Evolutionary conservation across 345 rosid genomes (phyloP), one percentile per base, ranked within the genome.

Genomic region (Populus deltoides): DNA sequence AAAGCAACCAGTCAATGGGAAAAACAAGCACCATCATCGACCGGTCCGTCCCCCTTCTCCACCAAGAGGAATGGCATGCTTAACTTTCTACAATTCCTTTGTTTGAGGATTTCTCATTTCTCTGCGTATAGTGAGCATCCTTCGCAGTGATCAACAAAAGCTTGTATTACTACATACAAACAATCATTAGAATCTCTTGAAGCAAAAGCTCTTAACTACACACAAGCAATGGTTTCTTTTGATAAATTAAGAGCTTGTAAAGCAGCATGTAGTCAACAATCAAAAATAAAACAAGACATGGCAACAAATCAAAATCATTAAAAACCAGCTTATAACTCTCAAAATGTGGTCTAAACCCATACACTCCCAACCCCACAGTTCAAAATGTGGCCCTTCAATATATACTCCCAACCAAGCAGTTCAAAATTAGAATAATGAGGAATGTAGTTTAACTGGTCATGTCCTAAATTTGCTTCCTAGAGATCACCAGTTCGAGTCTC

Each of bases 1-100:
- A 66, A 15, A 16, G 25, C 22, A 15, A 35, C 38, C 11, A 66
- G 49, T 43, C 17, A 51, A 17, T 25, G 43, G 72, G 38, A 74
- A 41, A 36, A 35, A 78, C 41, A 49, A 13, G 7, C 3, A 63
- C 83, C 80, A 84, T 63, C 75, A 84, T 70, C 75, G 68, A 39
- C 75, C 77, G 36, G 2, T 83, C 89, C 83, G 2, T 83, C 89
- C 83, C 89, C 79, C 87, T 83, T 69, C 78, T 92, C 91, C 92
- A 90, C 89, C 90, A 86, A 29, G 86, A 79, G 68, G 86, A 8
- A 6, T 29, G 57, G 15, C 57, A 70, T 47, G 59, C 57, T 35
- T 35, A 55, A 72, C 33, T 33, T 55, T 16, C 17, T 9, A 55
- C 22, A 11, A 17, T 35, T 9, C 27, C 63, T 17, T 18, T 6